These are phyloP conservation scores for Phylloporus arenicola DNA, from an alignment of 768 basidiomycete genomes.

Conservation along the genomic window DNA sequence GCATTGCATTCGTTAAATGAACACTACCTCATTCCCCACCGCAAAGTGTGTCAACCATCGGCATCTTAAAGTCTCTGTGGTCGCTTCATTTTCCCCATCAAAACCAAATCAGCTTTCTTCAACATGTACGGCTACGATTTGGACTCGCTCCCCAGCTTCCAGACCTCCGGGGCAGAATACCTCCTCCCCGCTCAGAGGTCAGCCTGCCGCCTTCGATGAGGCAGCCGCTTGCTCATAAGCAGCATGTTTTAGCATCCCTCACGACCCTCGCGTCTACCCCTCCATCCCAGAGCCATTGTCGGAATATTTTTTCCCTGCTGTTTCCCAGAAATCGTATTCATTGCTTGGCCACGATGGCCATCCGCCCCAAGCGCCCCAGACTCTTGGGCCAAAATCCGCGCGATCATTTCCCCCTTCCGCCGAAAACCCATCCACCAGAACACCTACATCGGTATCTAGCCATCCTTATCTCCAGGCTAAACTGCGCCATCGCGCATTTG, in stretches of 20 bases:
- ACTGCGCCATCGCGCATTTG: conserved; percentile 10
- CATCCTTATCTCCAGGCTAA: conserved; percentile 16
- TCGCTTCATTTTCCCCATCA: conserved; percentile 17
- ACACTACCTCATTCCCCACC: conserved; percentile 13
- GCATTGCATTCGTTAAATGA: conserved; percentile 19
- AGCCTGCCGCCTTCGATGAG: conserved; percentile 7
- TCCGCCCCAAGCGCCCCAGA: conserved; percentile 1
- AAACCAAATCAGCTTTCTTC: conserved; percentile 14
- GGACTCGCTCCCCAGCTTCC: conserved; percentile 3
- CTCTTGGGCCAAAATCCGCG: neutral
- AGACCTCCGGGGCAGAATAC: conserved; percentile 1
- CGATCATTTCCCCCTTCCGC: conserved; percentile 5
- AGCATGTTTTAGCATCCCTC: conserved; percentile 9
- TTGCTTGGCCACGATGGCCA: neutral
- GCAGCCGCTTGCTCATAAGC: conserved; percentile 3
- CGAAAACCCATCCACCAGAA: conserved; percentile 5
- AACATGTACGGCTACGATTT: conserved; percentile 14
- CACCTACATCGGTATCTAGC: conserved; percentile 1
- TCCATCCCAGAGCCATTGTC: neutral
- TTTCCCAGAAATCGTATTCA: conserved; percentile 5
- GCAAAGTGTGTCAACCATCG: conserved; percentile 11
- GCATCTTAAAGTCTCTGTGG: conserved; percentile 17
- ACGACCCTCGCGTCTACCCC: neutral
- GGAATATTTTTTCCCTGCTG: neutral
- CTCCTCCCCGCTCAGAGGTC: conserved; percentile 10